Conservation (phyloP, 768 basidiomycete genomes). For the Tylopilus rubrobrunneus region DNA sequence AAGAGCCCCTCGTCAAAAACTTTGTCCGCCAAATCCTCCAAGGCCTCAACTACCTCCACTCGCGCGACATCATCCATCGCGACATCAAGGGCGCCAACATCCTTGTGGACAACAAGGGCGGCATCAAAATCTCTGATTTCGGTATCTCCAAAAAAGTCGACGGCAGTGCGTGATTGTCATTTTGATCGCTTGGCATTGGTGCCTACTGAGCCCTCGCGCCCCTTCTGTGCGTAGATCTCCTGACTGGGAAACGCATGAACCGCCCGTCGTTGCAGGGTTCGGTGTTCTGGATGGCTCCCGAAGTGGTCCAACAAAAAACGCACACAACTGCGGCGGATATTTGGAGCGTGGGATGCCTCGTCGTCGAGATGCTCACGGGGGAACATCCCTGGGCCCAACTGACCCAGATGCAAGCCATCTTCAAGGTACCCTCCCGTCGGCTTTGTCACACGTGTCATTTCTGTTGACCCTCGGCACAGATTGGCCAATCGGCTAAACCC, state of each 20-base stretch:
- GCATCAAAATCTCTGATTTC: slow-evolving; percentile 96
- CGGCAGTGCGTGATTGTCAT: slow-evolving; percentile 65
- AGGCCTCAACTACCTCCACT: slow-evolving; percentile 87
- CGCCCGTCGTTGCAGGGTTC: slow-evolving; percentile 95
- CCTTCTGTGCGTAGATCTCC: slow-evolving; percentile 29
- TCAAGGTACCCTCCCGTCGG: slow-evolving; percentile 55
- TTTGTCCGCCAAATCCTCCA: slow-evolving; percentile 90
- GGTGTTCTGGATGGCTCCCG: slow-evolving; percentile 99
- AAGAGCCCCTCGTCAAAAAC: slow-evolving; percentile 86
- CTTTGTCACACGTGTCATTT: neutral
- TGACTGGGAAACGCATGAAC: slow-evolving; percentile 67
- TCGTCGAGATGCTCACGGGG: slow-evolving; percentile 96
- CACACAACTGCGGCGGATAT: slow-evolving; percentile 94
- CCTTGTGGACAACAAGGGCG: slow-evolving; percentile 95
- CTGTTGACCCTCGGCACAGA: slow-evolving; percentile 37
- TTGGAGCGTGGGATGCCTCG: slow-evolving; percentile 87
- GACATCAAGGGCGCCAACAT: slow-evolving; percentile 99
- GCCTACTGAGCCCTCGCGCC: too few relatives aligned
- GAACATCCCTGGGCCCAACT: slow-evolving; percentile 95
- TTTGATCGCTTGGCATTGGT: neutral
- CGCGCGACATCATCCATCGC: slow-evolving; percentile 91
- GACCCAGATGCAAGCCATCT: slow-evolving; percentile 99
- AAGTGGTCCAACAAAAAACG: slow-evolving; percentile 93
- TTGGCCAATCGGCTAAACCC: slow-evolving; percentile 87
- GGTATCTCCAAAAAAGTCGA: slow-evolving; percentile 98